Evolutionary conservation across 306 rosid genomes (phyloP).

Genomic region (Gastrolobium bilobum): DNA sequence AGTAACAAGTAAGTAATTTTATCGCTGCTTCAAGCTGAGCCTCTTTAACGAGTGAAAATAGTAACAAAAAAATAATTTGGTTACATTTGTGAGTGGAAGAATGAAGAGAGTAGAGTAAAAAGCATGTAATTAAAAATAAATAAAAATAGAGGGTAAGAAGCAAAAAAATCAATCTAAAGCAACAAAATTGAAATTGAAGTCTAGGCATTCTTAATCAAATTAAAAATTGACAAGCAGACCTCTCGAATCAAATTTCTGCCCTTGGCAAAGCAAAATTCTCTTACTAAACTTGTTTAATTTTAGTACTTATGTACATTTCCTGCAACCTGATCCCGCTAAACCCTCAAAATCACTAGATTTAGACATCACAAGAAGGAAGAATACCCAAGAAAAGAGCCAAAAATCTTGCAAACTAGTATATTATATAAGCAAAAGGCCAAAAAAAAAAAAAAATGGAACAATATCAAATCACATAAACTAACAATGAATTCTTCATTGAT

Average conservation of each 20-base stretch:
- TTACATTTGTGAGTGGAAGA: background rate
- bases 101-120: background rate
- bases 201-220: slow-evolving; percentile 22
- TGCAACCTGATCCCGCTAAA: slow-evolving; percentile 9
- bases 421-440: background rate
- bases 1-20: too few species aligned
- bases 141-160: background rate
- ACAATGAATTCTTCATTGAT: background rate
- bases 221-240: slow-evolving; percentile 4
- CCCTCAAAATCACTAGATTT: slow-evolving; percentile 21
- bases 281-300: background rate
- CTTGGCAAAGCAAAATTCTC: slow-evolving; percentile 23
- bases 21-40: too few species aligned
- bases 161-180: background rate
- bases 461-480: slow-evolving; percentile 19
- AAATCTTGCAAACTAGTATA: background rate
- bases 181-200: slow-evolving; percentile 39
- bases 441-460: background rate
- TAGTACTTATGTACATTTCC: slow-evolving; percentile 42
- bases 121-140: background rate
- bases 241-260: slow-evolving; percentile 15
- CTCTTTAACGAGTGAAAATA: background rate
- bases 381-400: slow-evolving; percentile 1
- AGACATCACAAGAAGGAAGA: slow-evolving; percentile 9
- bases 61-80: background rate